Conservation (phyloP, 176 grass and related monocot species). For the Carex pumila region DNA sequence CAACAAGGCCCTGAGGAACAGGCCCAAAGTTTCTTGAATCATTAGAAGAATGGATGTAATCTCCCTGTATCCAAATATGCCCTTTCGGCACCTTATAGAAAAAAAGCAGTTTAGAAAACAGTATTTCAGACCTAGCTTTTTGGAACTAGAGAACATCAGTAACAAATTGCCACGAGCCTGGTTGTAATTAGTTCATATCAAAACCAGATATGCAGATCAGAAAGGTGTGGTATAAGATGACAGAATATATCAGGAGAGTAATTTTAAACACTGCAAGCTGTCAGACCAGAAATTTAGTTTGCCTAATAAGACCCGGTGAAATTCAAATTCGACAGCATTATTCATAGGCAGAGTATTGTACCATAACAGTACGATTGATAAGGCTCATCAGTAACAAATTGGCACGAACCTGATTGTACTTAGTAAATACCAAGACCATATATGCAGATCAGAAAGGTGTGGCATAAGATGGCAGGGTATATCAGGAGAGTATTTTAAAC, state of each 20-base stretch:
- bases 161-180: neutral
- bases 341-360: neutral
- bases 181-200: neutral
- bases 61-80: slow-evolving; percentile 89
- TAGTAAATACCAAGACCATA: neutral
- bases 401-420: neutral
- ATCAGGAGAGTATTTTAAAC: neutral
- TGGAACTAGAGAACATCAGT: neutral
- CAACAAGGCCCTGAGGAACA: slow-evolving; percentile 60
- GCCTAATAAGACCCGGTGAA: neutral
- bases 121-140: neutral
- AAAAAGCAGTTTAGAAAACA: neutral
- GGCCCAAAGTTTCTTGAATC: slow-evolving; percentile 83
- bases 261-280: neutral
- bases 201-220: neutral
- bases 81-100: slow-evolving; percentile 64
- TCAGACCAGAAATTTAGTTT: neutral
- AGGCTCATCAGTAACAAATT: neutral
- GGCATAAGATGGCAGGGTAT: neutral
- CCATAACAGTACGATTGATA: slow-evolving; percentile 38
- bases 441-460: neutral
- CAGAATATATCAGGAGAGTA: neutral
- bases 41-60: slow-evolving; percentile 56
- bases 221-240: neutral
- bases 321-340: neutral